These are phyloP conservation scores for Pezicula radicicola DNA, from an alignment of 2,329 filamentous ascomycete genomes.

Conservation along the genomic window DNA sequence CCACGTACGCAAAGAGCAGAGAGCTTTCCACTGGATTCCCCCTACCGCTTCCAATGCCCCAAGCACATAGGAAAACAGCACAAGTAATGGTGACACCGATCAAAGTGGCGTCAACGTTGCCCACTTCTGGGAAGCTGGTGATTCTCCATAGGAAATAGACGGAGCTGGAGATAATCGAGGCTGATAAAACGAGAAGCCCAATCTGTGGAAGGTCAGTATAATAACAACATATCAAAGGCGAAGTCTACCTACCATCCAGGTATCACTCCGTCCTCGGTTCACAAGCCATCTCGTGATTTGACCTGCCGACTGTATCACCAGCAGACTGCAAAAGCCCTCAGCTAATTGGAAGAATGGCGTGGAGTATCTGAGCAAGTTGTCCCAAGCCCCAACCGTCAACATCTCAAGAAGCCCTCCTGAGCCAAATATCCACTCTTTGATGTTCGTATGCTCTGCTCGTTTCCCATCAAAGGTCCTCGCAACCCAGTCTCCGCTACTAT, in stretches of 20 bases:
- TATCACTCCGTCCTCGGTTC: constrained; percentile 89
- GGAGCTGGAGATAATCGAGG: constrained; percentile 87
- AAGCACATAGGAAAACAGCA: constrained; percentile 86
- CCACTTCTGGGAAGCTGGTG: constrained; percentile 87
- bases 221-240: background rate
- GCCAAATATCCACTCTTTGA: constrained; percentile 87
- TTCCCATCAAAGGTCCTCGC: constrained; percentile 72
- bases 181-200: constrained; percentile 79
- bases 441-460: constrained; percentile 60
- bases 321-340: constrained; percentile 93
- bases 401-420: constrained; percentile 77
- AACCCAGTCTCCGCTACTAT: constrained; percentile 70
- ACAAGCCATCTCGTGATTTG: constrained; percentile 95
- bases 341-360: constrained; percentile 91
- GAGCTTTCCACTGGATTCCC: constrained; percentile 96
- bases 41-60: constrained; percentile 89
- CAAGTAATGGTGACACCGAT: constrained; percentile 93
- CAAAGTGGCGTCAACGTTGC: constrained; percentile 85
- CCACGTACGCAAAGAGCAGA: constrained; percentile 91
- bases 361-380: constrained; percentile 82
- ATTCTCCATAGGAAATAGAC: constrained; percentile 97
- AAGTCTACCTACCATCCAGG: constrained; percentile 78
- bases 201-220: constrained; percentile 55
- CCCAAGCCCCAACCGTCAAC: constrained; percentile 81
- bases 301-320: constrained; percentile 92